A percentile compares a stretch with the other conserved stretches of the same genome.
Conservation (phyloP, 106 monocot species). For the Allium cepa region DNA sequence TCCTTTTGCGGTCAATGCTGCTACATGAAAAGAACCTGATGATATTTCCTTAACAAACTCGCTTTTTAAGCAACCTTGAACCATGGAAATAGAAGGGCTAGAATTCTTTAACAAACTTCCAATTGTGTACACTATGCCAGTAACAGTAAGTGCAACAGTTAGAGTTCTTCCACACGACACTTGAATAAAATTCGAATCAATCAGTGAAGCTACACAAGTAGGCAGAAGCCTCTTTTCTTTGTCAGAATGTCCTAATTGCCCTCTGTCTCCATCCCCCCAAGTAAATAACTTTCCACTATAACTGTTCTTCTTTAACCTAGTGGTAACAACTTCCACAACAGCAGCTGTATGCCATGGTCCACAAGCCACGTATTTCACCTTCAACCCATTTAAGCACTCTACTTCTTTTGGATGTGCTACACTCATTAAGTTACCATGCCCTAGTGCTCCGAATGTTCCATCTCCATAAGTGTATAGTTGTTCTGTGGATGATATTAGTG, state of each 20-base stretch:
- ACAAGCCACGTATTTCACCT: slow-evolving; percentile 21
- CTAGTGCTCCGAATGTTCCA: slow-evolving; percentile 41
- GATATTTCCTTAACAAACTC: slow-evolving; percentile 66
- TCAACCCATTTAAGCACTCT: slow-evolving; percentile 29
- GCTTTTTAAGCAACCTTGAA: slow-evolving; percentile 47
- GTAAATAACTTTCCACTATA: slow-evolving; percentile 27
- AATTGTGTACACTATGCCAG: slow-evolving; percentile 36
- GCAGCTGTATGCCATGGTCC: slow-evolving; percentile 48
- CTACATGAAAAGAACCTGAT: slow-evolving; percentile 59
- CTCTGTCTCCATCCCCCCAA: slow-evolving; percentile 50
- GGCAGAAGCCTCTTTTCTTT: slow-evolving; percentile 21
- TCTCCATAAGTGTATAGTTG: slow-evolving; percentile 40
- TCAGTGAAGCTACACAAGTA: slow-evolving; percentile 25
- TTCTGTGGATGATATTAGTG: slow-evolving; percentile 28
- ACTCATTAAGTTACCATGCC: slow-evolving; percentile 29
- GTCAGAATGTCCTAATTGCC: slow-evolving; percentile 32
- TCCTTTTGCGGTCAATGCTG: slow-evolving; percentile 41
- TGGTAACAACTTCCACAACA: slow-evolving; percentile 19
- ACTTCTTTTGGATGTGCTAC: slow-evolving; percentile 25
- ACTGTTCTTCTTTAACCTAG: slow-evolving; percentile 6
- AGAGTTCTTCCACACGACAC: slow-evolving; percentile 35
- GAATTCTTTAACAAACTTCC: slow-evolving; percentile 32
- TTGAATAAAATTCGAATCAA: slow-evolving; percentile 29
- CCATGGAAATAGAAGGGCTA: slow-evolving; percentile 26
- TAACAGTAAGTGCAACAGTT: slow-evolving; percentile 26